Evolutionary conservation across 192 early-diverging fungal genomes (phyloP).

Genomic region (Coemansia sp.): DNA sequence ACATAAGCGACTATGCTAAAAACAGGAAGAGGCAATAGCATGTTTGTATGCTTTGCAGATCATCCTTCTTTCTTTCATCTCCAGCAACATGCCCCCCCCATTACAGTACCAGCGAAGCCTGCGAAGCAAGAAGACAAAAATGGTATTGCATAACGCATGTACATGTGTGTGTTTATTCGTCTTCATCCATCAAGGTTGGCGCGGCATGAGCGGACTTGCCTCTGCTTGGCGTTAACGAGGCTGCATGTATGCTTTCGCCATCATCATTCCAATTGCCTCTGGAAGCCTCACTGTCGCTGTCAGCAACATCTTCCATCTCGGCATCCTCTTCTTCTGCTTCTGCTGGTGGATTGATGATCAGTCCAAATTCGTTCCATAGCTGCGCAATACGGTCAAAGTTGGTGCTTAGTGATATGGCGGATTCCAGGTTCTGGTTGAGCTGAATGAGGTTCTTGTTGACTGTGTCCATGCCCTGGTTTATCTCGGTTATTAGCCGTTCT

Average conservation of each 20-base stretch:
- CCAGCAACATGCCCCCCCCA: no score
- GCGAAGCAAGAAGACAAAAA: no score
- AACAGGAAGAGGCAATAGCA: no score
- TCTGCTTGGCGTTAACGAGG: neutral
- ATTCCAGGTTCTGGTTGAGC: conserved; percentile 49
- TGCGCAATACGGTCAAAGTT: conserved; percentile 38
- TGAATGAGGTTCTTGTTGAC: conserved; percentile 43
- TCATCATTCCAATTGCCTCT: neutral
- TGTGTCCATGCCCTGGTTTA: conserved; percentile 44
- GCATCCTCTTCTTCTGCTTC: conserved; percentile 23
- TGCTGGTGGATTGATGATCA: conserved; percentile 32
- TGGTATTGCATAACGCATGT: no score
- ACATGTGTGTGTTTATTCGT: neutral
- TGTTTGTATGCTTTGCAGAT: no score
- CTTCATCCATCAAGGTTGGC: conserved; percentile 3
- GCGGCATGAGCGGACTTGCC: neutral
- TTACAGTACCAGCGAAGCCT: no score
- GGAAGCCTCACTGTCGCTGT: neutral
- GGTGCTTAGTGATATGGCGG: conserved; percentile 37
- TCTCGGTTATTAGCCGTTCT: conserved; percentile 42
- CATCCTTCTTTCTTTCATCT: no score
- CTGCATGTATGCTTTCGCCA: neutral
- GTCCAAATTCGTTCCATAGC: conserved; percentile 46
- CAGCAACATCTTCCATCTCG: conserved; percentile 1
- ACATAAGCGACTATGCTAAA: no score